A percentile compares a stretch with the other conserved stretches of the same genome.
Conservation (phyloP, 208 protist genomes). For the Cochliopodium minus region DNA sequence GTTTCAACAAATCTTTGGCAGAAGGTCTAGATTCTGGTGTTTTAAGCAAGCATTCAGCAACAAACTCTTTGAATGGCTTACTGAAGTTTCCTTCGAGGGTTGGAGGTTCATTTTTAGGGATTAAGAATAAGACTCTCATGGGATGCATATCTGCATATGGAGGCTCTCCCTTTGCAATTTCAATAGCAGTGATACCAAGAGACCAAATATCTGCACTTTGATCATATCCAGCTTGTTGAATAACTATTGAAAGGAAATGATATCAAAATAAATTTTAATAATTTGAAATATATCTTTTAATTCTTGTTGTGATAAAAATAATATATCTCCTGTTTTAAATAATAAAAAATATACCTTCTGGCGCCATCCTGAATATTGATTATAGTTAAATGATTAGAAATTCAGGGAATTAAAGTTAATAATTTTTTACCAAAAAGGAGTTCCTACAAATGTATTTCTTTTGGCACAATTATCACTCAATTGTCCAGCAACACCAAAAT, state of each 20-base stretch:
- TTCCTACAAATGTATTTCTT: slow-evolving; percentile 63
- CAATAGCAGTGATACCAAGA: slow-evolving; percentile 78
- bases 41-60: slow-evolving; percentile 44
- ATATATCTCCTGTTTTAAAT: slow-evolving; percentile 26
- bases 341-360: slow-evolving; percentile 46
- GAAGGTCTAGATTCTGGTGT: slow-evolving; percentile 39
- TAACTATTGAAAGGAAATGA: slow-evolving; percentile 12
- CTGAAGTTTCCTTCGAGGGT: slow-evolving; percentile 33
- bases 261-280: not conserved
- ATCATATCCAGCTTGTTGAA: slow-evolving; percentile 45
- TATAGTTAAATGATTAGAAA: not conserved
- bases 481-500: slow-evolving; percentile 68
- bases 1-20: slow-evolving; percentile 50
- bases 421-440: slow-evolving; percentile 61
- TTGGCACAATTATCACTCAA: slow-evolving; percentile 42
- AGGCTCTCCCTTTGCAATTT: slow-evolving; percentile 75
- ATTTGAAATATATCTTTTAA: not conserved
- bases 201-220: slow-evolving; percentile 78
- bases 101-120: slow-evolving; percentile 22
- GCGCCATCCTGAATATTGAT: slow-evolving; percentile 36
- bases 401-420: slow-evolving; percentile 9
- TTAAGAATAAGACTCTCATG: slow-evolving; percentile 40
- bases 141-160: slow-evolving; percentile 65
- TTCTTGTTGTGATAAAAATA: not conserved
- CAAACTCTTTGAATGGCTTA: slow-evolving; percentile 48